These are phyloP conservation scores for Aspergillus bertholletiae DNA, from an alignment of 495 filamentous ascomycete genomes.

Conservation along the genomic window DNA sequence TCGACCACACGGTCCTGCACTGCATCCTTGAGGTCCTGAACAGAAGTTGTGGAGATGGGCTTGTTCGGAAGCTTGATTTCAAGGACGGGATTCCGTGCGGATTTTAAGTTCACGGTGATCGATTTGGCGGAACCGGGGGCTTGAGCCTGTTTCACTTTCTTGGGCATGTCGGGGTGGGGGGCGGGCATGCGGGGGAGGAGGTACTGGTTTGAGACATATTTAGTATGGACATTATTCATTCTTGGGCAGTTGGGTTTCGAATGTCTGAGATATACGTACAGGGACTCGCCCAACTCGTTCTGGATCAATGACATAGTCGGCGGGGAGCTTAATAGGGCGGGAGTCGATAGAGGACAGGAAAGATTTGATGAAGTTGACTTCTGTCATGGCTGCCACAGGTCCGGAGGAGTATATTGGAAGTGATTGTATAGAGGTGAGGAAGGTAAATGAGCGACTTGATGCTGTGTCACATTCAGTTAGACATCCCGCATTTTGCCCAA, in stretches of 20 bases:
- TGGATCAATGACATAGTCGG: conserved; percentile 84
- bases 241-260: background rate
- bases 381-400: conserved; percentile 60
- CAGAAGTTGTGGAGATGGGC: conserved; percentile 59
- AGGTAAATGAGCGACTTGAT: background rate
- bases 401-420: background rate
- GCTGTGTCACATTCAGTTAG: background rate
- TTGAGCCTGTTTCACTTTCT: conserved; percentile 39
- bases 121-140: conserved; percentile 46
- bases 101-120: conserved; percentile 63
- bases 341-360: conserved; percentile 79
- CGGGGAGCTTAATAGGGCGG: conserved; percentile 68
- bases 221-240: background rate
- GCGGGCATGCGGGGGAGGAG: conserved; percentile 43
- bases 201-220: conserved; percentile 29
- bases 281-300: conserved; percentile 66
- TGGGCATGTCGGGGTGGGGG: conserved; percentile 48
- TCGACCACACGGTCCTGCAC: conserved; percentile 49
- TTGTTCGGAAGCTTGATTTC: conserved; percentile 56
- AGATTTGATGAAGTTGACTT: conserved; percentile 75
- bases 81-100: conserved; percentile 67
- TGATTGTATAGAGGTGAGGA: background rate
- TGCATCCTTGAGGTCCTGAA: conserved; percentile 67
- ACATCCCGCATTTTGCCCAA: conserved; percentile 12
- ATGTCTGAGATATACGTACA: conserved; percentile 48